Evolutionary conservation across 2,329 filamentous ascomycete genomes (phyloP).

Genomic region (Fusarium aywerte): DNA sequence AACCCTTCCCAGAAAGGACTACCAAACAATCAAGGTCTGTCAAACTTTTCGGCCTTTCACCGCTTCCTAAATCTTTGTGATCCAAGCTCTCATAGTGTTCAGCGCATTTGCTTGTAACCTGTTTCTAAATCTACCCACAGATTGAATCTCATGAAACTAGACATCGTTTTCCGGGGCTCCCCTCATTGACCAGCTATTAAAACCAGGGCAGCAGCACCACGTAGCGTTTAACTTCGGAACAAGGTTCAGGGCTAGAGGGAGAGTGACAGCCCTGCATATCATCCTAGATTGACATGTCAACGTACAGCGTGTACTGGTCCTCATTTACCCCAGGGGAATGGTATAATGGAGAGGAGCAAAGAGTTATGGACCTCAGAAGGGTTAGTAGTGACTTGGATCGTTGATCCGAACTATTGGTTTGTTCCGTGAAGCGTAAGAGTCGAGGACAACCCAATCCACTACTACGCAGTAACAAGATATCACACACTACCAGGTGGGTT

Average conservation of each 20-base stretch:
- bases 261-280: slow-evolving; percentile 4
- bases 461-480: too few relatives aligned
- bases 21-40: background rate
- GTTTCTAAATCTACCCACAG: background rate
- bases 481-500: too few relatives aligned
- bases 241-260: slow-evolving; percentile 2
- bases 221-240: slow-evolving; percentile 3
- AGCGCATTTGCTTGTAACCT: background rate
- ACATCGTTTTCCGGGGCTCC: too few relatives aligned
- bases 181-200: background rate
- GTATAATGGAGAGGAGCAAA: too few relatives aligned
- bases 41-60: background rate
- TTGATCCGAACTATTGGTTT: background rate
- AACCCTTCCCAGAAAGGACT: background rate
- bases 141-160: background rate
- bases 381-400: too few relatives aligned
- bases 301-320: background rate
- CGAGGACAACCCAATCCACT: too few relatives aligned
- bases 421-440: too few relatives aligned
- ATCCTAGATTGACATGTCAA: background rate
- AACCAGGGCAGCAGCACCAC: slow-evolving; percentile 1
- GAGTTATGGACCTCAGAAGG: too few relatives aligned
- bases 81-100: background rate
- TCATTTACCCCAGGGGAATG: background rate
- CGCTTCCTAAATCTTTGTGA: background rate